Evolutionary conservation across 2,329 filamentous ascomycete genomes (phyloP).

Genomic region (Cercospora sp.): DNA sequence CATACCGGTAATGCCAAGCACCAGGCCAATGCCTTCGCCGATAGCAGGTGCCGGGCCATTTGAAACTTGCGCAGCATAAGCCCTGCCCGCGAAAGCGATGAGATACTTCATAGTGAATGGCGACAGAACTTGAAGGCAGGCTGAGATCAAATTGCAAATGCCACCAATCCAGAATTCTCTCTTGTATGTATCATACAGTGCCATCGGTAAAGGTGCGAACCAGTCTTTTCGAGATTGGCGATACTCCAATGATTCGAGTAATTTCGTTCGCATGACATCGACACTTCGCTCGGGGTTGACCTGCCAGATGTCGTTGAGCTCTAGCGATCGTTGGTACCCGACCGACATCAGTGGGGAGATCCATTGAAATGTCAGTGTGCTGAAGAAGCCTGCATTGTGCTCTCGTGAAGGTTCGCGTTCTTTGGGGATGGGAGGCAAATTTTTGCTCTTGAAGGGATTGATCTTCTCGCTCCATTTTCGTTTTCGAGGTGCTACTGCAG

Average conservation of each 20-base stretch:
- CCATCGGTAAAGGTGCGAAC: slow-evolving; percentile 65
- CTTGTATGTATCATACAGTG: slow-evolving; percentile 83
- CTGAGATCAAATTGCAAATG: slow-evolving; percentile 70
- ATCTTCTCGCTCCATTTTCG: slow-evolving; percentile 64
- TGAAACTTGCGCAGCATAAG: slow-evolving; percentile 61
- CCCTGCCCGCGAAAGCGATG: slow-evolving; percentile 79
- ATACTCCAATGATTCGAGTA: slow-evolving; percentile 68
- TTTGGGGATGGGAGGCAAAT: slow-evolving; percentile 57
- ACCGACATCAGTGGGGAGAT: slow-evolving; percentile 82
- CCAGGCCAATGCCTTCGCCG: slow-evolving; percentile 75
- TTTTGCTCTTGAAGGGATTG: slow-evolving; percentile 52
- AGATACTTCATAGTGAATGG: slow-evolving; percentile 85
- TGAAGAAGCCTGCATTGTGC: slow-evolving; percentile 71
- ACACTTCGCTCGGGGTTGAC: slow-evolving; percentile 81
- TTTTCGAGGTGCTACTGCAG: slow-evolving; percentile 39
- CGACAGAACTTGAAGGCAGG: slow-evolving; percentile 72
- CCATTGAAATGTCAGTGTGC: slow-evolving; percentile 81
- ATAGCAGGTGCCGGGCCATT: slow-evolving; percentile 63
- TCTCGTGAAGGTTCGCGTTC: slow-evolving; percentile 64
- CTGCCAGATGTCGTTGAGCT: slow-evolving; percentile 81
- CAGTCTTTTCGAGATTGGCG: slow-evolving; percentile 67
- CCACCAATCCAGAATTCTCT: slow-evolving; percentile 83
- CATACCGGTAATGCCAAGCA: slow-evolving; percentile 81
- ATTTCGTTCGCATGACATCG: slow-evolving; percentile 65
- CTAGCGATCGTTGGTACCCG: slow-evolving; percentile 81